Evolutionary conservation across 371 early-diverging fungal genomes (phyloP), one percentile per base, ranked within the genome.

Genomic region (Furculomyces boomerangus): DNA sequence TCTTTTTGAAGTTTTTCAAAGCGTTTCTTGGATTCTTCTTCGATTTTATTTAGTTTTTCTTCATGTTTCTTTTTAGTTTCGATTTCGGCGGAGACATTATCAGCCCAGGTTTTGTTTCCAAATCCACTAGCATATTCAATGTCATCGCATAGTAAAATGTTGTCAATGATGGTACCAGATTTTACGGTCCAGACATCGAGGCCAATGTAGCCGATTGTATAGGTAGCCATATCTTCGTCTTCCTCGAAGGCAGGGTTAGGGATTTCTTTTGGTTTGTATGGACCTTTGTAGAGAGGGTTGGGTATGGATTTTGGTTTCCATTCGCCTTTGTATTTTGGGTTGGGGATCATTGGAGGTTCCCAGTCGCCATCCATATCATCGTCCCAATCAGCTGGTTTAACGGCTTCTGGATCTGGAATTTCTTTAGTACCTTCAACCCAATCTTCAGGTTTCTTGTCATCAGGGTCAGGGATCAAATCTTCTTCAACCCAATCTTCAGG

Each of bases 151-250:
- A 88, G 71, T 61, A 90, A 73, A 65, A 96, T 75, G 75, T 94
- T 90, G 72, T 91, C 88, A 71, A 94, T 93, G 68, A 84, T 77
- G 53, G 90, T 83, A 53, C 85, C 85, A 60, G 85, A 74, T 75
- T 88, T 89, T 74, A 96, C 92, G 61, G 89, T 90, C 97, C 97
- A 96, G 57, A 94, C 66, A 68, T 96, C 97, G 53, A 94, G 74
- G 56, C 93, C 97, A 56, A 93, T 67, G 59, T 85, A 85, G 57
- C 76, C 79, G 53, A 91, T 85, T 71, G 79, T 84, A 58, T 83
- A 82, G 60, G 85, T 79, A 59, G 87, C 74, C 26, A 84, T 81
- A 31, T 74, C 65, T 56, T 63, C 58, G 63, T 93, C 93, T 57
- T 85, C 85, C 71, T 81, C 81, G 72, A 80, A 96, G 29, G 80